phyloP scores from a whole-genome alignment of 208 protist genomes.

The Blechomonas ayalai region DNA sequence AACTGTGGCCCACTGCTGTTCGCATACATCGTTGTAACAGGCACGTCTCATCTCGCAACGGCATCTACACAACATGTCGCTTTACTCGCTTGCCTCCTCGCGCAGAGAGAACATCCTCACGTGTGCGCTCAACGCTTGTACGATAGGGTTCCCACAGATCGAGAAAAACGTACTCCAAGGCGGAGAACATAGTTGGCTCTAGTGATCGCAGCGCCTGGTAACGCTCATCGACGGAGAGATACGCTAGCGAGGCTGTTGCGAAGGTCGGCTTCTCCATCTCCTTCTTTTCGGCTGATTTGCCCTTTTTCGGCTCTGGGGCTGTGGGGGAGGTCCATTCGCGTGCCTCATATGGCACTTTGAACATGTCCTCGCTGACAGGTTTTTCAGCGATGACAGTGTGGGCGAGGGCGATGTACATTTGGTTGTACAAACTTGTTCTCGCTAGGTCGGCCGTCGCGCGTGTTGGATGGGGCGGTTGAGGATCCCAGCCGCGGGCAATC shows the following conservation, averaged over 20 bases:
- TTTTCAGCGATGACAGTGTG: constrained; percentile 45
- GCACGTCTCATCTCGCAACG: too few species aligned
- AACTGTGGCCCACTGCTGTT: too few species aligned
- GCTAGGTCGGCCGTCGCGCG: not conserved
- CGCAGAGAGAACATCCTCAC: constrained; percentile 57
- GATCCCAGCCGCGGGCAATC: constrained; percentile 66
- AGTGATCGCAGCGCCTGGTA: constrained; percentile 62
- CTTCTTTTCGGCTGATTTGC: constrained; percentile 21
- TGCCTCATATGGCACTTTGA: constrained; percentile 66
- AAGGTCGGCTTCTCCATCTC: constrained; percentile 59
- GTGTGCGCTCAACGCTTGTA: constrained; percentile 59
- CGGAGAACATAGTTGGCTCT: constrained; percentile 73
- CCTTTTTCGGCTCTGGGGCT: constrained; percentile 12
- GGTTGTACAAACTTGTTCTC: constrained; percentile 26
- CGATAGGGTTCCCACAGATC: constrained; percentile 79
- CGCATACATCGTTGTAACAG: too few species aligned
- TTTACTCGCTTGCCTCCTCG: constrained; percentile 54
- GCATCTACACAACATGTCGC: constrained; percentile 34
- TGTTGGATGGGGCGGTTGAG: constrained; percentile 10
- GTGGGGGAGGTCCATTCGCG: constrained; percentile 30
- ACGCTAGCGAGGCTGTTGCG: constrained; percentile 43
- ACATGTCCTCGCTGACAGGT: constrained; percentile 61
- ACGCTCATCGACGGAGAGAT: constrained; percentile 57
- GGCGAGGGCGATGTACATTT: constrained; percentile 71
- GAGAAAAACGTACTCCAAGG: constrained; percentile 63